Conservation (phyloP, 495 filamentous ascomycete genomes). For the Evernia prunastri region DNA sequence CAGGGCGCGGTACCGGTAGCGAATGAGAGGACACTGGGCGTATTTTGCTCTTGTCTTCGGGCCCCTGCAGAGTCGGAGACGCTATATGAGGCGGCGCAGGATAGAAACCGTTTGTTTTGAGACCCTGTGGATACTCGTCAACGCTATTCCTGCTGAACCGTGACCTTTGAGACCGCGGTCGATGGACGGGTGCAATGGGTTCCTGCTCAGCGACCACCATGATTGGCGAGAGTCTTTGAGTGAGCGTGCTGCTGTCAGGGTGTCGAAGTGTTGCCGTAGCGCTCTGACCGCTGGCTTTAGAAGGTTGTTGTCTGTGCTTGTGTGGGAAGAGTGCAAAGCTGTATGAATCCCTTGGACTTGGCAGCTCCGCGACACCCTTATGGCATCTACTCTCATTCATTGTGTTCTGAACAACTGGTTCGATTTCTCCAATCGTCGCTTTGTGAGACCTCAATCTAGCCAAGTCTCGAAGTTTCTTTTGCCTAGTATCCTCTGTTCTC, state of each 20-base stretch:
- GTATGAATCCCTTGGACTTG: background rate
- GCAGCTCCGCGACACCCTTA: conserved; percentile 5
- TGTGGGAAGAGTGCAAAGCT: background rate
- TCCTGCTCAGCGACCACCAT: conserved; percentile 20
- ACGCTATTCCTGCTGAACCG: conserved; percentile 5
- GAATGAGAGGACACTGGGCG: conserved; percentile 13
- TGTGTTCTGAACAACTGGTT: background rate
- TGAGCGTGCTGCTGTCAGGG: background rate
- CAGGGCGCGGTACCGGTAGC: background rate
- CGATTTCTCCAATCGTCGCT: conserved; percentile 2
- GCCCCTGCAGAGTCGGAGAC: conserved; percentile 2
- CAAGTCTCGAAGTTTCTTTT: conserved; percentile 8
- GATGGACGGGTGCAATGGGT: conserved; percentile 7
- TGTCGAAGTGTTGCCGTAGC: background rate
- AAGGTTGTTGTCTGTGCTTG: background rate
- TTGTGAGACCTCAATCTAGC: conserved; percentile 7
- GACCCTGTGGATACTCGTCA: background rate
- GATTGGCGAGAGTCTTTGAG: conserved; percentile 19
- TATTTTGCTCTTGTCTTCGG: background rate
- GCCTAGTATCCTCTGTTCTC: background rate
- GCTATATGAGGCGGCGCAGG: conserved; percentile 3
- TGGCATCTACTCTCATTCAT: background rate
- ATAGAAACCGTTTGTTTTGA: conserved; percentile 1
- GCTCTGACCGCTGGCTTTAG: background rate
- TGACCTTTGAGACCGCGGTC: background rate